Percentiles rank a stretch among this genome's conserved stretches.
Conservation (phyloP, 2,329 filamentous ascomycete species). For the Aspergillus intermedius region DNA sequence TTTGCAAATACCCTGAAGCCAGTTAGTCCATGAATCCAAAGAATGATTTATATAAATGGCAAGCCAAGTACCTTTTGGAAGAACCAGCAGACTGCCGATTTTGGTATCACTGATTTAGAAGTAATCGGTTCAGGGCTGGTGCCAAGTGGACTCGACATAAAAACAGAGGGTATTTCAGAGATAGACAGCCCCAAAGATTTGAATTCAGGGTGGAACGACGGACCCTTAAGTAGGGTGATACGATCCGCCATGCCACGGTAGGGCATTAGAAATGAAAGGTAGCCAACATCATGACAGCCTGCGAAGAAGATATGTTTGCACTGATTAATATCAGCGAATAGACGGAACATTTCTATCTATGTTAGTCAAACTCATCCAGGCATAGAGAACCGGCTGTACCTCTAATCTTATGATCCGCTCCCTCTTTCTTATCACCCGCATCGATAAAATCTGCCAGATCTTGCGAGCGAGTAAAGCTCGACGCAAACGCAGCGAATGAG, state of each 20-base stretch:
- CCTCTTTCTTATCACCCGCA: conserved; percentile 55
- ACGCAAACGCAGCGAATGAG: conserved; percentile 50
- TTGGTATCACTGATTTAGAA: conserved; percentile 9
- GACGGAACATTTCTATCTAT: conserved; percentile 28
- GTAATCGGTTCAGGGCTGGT: conserved; percentile 4
- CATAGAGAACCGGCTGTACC: conserved; percentile 26
- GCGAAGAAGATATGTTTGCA: conserved; percentile 61
- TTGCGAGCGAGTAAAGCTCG: conserved; percentile 52
- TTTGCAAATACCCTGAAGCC: conserved; percentile 24
- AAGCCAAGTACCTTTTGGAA: conserved; percentile 24
- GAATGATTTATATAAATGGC: too few species aligned
- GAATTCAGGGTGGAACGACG: conserved; percentile 49
- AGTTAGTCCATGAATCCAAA: conserved; percentile 1
- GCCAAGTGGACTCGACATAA: conserved; percentile 40
- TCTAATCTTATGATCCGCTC: conserved; percentile 55
- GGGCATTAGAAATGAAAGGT: conserved; percentile 51
- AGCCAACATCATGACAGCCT: conserved; percentile 55
- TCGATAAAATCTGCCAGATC: conserved; percentile 58
- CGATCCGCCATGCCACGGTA: conserved; percentile 45
- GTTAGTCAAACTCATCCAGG: conserved; percentile 4
- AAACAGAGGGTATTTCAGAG: conserved; percentile 48
- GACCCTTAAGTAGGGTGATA: conserved; percentile 51
- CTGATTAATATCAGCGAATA: conserved; percentile 53
- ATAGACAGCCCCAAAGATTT: conserved; percentile 45
- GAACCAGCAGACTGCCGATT: conserved; percentile 22